Percentiles rank a stretch among this genome's conserved stretches.
Evolutionary conservation across 23 red algal species (phyloP).

Genomic region (Agarophyton chilense): DNA sequence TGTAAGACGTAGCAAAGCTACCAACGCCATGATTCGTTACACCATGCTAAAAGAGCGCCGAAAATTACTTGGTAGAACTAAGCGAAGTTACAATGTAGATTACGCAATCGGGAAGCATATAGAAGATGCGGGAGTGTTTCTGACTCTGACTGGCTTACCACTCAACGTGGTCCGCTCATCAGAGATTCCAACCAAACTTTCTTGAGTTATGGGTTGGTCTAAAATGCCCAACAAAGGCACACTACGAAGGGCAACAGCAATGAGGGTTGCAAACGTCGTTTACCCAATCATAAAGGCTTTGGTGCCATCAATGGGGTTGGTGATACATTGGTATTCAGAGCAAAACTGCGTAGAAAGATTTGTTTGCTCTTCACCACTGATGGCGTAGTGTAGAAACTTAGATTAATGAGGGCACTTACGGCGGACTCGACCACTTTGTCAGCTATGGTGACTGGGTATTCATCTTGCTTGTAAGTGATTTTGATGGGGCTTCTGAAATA

Average conservation of each 20-base stretch:
- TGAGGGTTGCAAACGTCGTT: slow-evolving; percentile 92
- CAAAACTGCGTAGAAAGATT: background rate
- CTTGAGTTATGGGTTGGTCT: slow-evolving; percentile 78
- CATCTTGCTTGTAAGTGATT: slow-evolving; percentile 73
- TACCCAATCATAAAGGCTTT: slow-evolving; percentile 86
- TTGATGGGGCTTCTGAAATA: too few relatives aligned
- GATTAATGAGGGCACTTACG: too few relatives aligned
- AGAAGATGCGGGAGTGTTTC: background rate
- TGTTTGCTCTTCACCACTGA: slow-evolving; percentile 89
- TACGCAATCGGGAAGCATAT: slow-evolving; percentile 30
- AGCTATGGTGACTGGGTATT: slow-evolving; percentile 84
- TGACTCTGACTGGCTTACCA: slow-evolving; percentile 28
- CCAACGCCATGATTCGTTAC: background rate
- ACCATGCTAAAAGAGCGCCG: background rate
- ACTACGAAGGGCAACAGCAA: slow-evolving; percentile 71
- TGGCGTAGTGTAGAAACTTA: slow-evolving; percentile 42
- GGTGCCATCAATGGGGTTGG: too few relatives aligned
- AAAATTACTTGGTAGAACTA: too few relatives aligned
- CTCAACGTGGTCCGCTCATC: slow-evolving; percentile 61
- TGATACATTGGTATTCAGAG: slow-evolving; percentile 78
- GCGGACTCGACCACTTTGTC: slow-evolving; percentile 83
- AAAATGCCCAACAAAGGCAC: slow-evolving; percentile 86
- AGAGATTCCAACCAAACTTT: slow-evolving; percentile 81
- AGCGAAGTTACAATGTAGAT: background rate
- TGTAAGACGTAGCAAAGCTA: background rate